phyloP scores from a whole-genome alignment of 2,329 filamentous ascomycete genomes.

The Lasiodiplodia hormozganensis region DNA sequence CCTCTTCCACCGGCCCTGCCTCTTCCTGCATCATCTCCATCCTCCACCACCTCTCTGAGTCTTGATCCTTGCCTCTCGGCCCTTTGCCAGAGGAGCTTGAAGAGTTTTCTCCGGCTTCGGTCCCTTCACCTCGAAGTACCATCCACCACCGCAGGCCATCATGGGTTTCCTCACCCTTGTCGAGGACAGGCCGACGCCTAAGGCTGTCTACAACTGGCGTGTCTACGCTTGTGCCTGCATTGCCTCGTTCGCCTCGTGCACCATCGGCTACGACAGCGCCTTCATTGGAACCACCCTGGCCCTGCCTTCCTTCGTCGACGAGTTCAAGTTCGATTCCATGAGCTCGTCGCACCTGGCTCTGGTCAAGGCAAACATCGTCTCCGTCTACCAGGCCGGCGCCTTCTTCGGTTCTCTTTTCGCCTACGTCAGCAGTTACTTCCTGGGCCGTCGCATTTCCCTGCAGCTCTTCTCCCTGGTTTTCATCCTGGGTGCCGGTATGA shows the following conservation, averaged over 20 bases:
- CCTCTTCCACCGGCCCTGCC: not conserved
- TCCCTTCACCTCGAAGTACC: not conserved
- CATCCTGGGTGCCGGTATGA: conserved; percentile 73
- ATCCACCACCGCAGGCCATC: conserved; percentile 23
- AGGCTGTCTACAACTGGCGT: conserved; percentile 66
- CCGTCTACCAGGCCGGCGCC: conserved; percentile 80
- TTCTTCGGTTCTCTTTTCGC: conserved; percentile 80
- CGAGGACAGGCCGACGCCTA: conserved; percentile 60
- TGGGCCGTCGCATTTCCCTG: conserved; percentile 71
- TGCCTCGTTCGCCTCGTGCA: conserved; percentile 64
- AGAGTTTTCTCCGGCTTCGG: not conserved
- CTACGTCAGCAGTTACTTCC: conserved; percentile 70
- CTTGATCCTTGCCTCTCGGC: not conserved
- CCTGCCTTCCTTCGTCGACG: conserved; percentile 70
- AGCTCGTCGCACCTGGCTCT: conserved; percentile 58
- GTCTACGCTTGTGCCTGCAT: conserved; percentile 63
- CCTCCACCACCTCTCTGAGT: not conserved
- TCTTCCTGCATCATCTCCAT: not conserved
- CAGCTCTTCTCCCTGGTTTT: conserved; percentile 69
- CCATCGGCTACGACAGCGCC: conserved; percentile 71
- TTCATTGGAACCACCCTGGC: conserved; percentile 81
- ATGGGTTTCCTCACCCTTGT: conserved; percentile 47
- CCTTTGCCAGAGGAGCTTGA: conserved; percentile 6
- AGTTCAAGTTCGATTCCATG: conserved; percentile 69
- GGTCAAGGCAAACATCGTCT: conserved; percentile 78